Evolutionary conservation across 2,329 filamentous ascomycete genomes (phyloP), one percentile per base, ranked within the genome.

Genomic region (Sordariomycetes sp.): DNA sequence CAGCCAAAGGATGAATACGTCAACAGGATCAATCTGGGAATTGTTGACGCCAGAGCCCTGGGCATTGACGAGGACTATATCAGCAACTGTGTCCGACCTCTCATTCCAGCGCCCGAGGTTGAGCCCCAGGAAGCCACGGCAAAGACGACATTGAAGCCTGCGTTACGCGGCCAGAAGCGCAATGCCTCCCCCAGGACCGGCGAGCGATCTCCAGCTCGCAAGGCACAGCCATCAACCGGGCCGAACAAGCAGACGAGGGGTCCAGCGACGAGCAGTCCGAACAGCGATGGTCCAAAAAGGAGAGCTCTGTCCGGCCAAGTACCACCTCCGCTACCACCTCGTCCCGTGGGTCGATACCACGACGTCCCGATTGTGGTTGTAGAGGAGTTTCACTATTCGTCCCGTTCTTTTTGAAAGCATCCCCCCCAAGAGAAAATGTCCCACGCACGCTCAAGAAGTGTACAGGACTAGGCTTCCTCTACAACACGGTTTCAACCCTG

Each of bases 1-100:
- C 33, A 39, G 7, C 58, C 61, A 15, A 53, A 50, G 36, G 50
- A 55, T 12, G 61, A 65, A 36, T 64, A 65, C 30, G 42, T 64
- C 23, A 45, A 50, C 28, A 56, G 61, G 21, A 59, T 64, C 42
- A 60, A 61, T 36, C 35, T 47, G 11, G 61, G 55, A 5, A 38
- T 64, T 28, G 41, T 35, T 10, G 58, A 64, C 33, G 59, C 61
- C 8, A 40, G 43, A 28, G 46, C 42, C 4, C 44, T 63, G 10
- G 59, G 60, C 20, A 42, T 61, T 34, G 46, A 51, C 5, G 39
- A 50, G 9, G 51, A 57, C 40, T 61, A 60, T 31, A 51, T 61
- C 36, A 49, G 39, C 42, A 54, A 54, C 37, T 58, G 49, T 34
- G 56, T 61, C 32, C 49, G 57, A 6, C 56, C 57, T 6, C 56